phyloP scores from a whole-genome alignment of 352 stramenopile genomes.

The Globisporangium rhizosaccharum region DNA sequence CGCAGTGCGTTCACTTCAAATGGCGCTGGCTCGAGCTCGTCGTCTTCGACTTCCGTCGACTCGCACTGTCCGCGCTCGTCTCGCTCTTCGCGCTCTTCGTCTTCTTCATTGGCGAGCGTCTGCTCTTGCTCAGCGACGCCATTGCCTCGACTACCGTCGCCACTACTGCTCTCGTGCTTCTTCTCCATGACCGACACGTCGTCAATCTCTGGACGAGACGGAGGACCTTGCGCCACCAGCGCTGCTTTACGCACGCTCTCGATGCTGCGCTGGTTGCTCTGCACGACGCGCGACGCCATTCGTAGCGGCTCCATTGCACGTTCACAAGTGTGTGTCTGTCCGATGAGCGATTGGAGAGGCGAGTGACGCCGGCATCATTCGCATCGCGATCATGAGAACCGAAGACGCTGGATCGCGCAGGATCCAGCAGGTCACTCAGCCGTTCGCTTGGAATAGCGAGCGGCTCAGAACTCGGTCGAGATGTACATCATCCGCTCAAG shows the following conservation, averaged over 20 bases:
- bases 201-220: neutral
- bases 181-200: slow-evolving; percentile 11
- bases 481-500: too few species aligned
- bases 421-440: too few species aligned
- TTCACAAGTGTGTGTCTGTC: neutral
- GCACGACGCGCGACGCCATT: neutral
- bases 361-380: too few species aligned
- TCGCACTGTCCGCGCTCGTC: slow-evolving; percentile 14
- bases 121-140: too few species aligned
- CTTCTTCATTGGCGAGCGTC: neutral
- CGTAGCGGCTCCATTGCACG: neutral
- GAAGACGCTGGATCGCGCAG: neutral
- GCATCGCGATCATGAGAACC: neutral
- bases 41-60: slow-evolving; percentile 9
- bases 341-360: neutral
- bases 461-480: too few species aligned
- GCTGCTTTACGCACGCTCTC: neutral
- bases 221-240: neutral
- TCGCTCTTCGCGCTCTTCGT: slow-evolving; percentile 6
- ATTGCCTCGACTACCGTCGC: too few species aligned
- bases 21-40: neutral
- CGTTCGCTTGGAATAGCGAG: too few species aligned
- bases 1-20: slow-evolving; percentile 2
- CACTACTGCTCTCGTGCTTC: slow-evolving; percentile 7
- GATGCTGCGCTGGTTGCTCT: slow-evolving; percentile 7